Base-by-base conservation (phyloP, 75 land plant species). In the Azolla pinnata region DNA sequence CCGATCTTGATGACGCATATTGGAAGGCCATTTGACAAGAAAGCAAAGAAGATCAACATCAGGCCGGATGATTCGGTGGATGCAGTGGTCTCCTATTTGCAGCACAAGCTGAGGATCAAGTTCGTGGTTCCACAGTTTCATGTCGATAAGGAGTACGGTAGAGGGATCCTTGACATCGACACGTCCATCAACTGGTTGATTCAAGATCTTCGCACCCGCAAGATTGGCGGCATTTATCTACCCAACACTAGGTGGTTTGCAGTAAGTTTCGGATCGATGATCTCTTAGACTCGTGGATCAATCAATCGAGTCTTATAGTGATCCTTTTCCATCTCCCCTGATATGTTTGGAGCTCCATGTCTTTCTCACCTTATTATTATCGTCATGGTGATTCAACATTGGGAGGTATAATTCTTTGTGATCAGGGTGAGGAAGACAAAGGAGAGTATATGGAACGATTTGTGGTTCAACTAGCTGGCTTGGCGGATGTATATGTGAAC, bases 181-280 rank as follows among this genome's bases (percentile, higher is more conserved):
- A 76, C 79, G 26, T 76, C 79, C 60, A 67, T 76, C 56, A 76
- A 76, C 50, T 76, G 77, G 79, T 61, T 76, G 50, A 76, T 76
- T 51, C 78, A 73, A 4, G 79, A 76, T 45, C 67, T 76, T 23
- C 67, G 67, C 25, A 46, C 24, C 33, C 44, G 79, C 30, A 76
- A 73, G 60, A 76, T 76, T 66, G 79, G 79, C 19, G 79, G 79
- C 32, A 76, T 76, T 40, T 76, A 76, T 44, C 54, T 76, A 24
- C 79, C 79, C 0, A 76, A 76, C 30, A 76, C 77, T 44, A 69
- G 79, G 14, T 76, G 79, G 79, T 76, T 76, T 61, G 79, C 71
- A 17, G 79, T 77, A 45, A 60, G 77, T 64, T 12, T 16, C 28
- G n/a, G 49, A n/a, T n/a, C n/a, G n/a, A n/a, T n/a, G n/a, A n/a